A percentile compares a stretch with the other conserved stretches of the same genome.
phyloP scores from a whole-genome alignment of 1,284 basidiomycete genomes.

The Blastosporella zonata region DNA sequence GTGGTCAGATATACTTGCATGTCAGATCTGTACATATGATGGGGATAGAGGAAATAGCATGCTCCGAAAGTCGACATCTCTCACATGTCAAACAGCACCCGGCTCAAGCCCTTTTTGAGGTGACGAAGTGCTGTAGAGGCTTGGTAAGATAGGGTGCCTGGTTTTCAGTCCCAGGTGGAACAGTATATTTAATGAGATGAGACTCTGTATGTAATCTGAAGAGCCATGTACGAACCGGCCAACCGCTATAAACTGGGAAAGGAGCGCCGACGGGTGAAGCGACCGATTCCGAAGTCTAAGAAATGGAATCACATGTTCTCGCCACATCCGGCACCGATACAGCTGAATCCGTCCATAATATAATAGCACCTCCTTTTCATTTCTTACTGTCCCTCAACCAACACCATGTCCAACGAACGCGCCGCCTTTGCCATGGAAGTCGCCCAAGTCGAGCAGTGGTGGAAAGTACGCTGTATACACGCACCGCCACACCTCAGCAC shows the following conservation, averaged over 20 bases:
- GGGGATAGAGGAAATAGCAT: constrained; percentile 62
- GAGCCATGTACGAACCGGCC: too few species aligned
- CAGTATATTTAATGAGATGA: neutral
- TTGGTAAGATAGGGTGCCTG: neutral
- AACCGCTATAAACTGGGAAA: constrained; percentile 1
- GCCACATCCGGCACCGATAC: constrained; percentile 21
- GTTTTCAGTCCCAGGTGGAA: too few species aligned
- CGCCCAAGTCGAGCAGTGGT: constrained; percentile 85
- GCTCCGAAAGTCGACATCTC: constrained; percentile 30
- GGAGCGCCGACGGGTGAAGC: constrained; percentile 20
- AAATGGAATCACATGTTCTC: constrained; percentile 37
- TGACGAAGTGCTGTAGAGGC: neutral
- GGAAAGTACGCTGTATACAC: constrained; percentile 65
- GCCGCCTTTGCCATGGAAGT: constrained; percentile 79
- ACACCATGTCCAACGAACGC: constrained; percentile 58
- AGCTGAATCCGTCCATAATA: constrained; percentile 8
- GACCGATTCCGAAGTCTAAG: constrained; percentile 24
- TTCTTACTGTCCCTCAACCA: constrained; percentile 6
- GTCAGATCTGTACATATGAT: constrained; percentile 60
- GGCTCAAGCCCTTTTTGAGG: neutral
- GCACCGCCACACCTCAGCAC: neutral
- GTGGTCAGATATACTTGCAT: too few species aligned
- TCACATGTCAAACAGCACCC: constrained; percentile 9
- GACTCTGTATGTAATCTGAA: too few species aligned
- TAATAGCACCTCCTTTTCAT: constrained; percentile 8